Evolutionary conservation across 768 basidiomycete genomes (phyloP).

Genomic region (Tephrocybe rancida): DNA sequence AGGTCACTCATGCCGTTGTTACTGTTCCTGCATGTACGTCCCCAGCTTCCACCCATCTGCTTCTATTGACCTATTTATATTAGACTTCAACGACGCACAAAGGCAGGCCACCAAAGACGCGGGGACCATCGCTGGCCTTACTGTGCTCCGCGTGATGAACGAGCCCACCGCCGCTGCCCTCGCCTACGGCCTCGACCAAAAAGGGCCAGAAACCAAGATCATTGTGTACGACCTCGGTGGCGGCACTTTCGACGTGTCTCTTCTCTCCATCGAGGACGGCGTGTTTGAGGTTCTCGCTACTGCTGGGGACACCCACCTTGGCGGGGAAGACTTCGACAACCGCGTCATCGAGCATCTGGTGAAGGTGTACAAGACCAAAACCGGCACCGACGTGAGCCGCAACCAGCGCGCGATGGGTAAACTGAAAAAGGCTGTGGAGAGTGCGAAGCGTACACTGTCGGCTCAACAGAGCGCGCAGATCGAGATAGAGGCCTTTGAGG

Average conservation of each 20-base stretch:
- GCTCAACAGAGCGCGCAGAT: conserved; percentile 48
- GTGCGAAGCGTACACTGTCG: conserved; percentile 73
- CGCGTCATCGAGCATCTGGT: conserved; percentile 72
- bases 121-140: conserved; percentile 65
- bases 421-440: conserved; percentile 72
- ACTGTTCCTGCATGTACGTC: conserved; percentile 58
- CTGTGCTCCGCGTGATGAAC: conserved; percentile 67
- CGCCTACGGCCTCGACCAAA: conserved; percentile 70
- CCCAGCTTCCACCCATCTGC: not conserved
- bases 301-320: conserved; percentile 73
- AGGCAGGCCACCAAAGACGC: conserved; percentile 73
- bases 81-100: conserved; percentile 61
- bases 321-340: conserved; percentile 76
- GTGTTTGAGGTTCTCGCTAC: conserved; percentile 75
- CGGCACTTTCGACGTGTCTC: conserved; percentile 74
- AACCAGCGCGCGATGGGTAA: conserved; percentile 70
- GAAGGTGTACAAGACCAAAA: conserved; percentile 70
- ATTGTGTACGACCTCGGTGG: conserved; percentile 76
- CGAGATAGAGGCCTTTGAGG: conserved; percentile 71
- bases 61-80: not conserved
- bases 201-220: conserved; percentile 57
- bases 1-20: conserved; percentile 62
- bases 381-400: conserved; percentile 57
- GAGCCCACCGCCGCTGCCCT: conserved; percentile 74
- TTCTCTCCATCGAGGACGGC: conserved; percentile 67